Evolutionary conservation across 2,329 filamentous ascomycete genomes (phyloP).

Genomic region (Penicillium sp.): DNA sequence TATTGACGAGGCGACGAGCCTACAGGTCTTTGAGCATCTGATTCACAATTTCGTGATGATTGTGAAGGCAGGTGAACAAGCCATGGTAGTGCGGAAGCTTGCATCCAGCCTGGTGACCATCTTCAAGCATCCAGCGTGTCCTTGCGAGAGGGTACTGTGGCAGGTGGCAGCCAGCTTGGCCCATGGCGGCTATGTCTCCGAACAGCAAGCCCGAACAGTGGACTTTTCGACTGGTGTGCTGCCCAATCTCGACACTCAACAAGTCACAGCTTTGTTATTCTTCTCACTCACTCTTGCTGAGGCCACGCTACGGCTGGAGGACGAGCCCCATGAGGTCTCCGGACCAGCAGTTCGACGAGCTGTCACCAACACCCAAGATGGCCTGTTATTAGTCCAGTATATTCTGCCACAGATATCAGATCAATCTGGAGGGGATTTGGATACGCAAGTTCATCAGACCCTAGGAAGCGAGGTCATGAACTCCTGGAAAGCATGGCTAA

Average conservation of each 20-base stretch:
- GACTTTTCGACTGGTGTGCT: conserved; percentile 42
- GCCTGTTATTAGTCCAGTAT: conserved; percentile 45
- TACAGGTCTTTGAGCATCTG: conserved; percentile 49
- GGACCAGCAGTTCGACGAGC: conserved; percentile 27
- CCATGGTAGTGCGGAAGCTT: conserved; percentile 55
- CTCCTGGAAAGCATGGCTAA: conserved; percentile 43
- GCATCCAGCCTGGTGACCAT: conserved; percentile 52
- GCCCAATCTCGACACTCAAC: conserved; percentile 45
- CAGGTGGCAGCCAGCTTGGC: conserved; percentile 48
- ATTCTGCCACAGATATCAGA: conserved; percentile 42
- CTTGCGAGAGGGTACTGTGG: conserved; percentile 47
- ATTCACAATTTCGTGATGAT: conserved; percentile 51
- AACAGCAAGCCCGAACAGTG: conserved; percentile 39
- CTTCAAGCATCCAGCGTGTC: conserved; percentile 48
- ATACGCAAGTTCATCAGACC: conserved; percentile 45
- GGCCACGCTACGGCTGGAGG: conserved; percentile 39
- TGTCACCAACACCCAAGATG: conserved; percentile 44
- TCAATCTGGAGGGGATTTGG: conserved; percentile 32
- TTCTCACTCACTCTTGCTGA: conserved; percentile 51
- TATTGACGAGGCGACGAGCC: conserved; percentile 41
- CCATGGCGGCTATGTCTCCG: conserved; percentile 45
- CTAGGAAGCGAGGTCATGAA: conserved; percentile 41
- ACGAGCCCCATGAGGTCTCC: conserved; percentile 25
- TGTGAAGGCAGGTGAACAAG: conserved; percentile 45
- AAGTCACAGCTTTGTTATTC: conserved; percentile 44